phyloP scores from a whole-genome alignment of 2,329 filamentous ascomycete genomes.

The Cordyceps javanica region DNA sequence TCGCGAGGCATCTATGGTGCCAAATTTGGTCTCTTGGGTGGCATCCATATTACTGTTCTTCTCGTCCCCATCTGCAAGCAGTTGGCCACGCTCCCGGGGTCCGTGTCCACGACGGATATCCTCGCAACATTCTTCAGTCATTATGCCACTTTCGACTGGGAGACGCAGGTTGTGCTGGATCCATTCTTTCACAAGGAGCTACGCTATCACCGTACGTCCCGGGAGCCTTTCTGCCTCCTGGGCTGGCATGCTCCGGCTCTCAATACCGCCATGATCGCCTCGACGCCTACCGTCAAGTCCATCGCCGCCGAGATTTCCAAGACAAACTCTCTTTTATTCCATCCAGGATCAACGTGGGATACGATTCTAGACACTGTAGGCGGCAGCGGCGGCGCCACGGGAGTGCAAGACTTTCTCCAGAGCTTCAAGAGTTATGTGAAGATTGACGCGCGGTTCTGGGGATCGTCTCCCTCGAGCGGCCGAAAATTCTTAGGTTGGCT shows the following conservation, averaged over 20 bases:
- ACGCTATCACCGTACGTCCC: slow-evolving; percentile 46
- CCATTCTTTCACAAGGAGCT: slow-evolving; percentile 50
- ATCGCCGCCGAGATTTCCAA: slow-evolving; percentile 46
- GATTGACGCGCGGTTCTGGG: slow-evolving; percentile 62
- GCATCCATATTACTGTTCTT: slow-evolving; percentile 58
- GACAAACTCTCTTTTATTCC: slow-evolving; percentile 35
- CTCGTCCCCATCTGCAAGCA: slow-evolving; percentile 55
- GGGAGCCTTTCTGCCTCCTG: slow-evolving; percentile 58
- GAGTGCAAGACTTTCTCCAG: slow-evolving; percentile 42
- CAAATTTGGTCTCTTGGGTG: slow-evolving; percentile 59
- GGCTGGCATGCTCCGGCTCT: slow-evolving; percentile 56
- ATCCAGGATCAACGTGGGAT: slow-evolving; percentile 35
- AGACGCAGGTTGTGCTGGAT: slow-evolving; percentile 48
- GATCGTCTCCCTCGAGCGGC: slow-evolving; percentile 46
- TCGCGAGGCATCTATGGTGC: slow-evolving; percentile 57
- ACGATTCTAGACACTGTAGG: slow-evolving; percentile 29
- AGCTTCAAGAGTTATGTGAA: slow-evolving; percentile 50
- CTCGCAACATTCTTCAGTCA: slow-evolving; percentile 56
- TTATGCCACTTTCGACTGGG: slow-evolving; percentile 57
- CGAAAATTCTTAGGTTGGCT: slow-evolving; percentile 56
- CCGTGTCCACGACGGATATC: slow-evolving; percentile 43
- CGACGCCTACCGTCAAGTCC: slow-evolving; percentile 43
- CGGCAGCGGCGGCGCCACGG: slow-evolving; percentile 12
- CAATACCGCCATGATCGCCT: slow-evolving; percentile 52
- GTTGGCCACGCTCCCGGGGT: slow-evolving; percentile 30